Base-by-base conservation (phyloP, 176 grass and related monocot genomes). In the Urochloa ruziziensis region DNA sequence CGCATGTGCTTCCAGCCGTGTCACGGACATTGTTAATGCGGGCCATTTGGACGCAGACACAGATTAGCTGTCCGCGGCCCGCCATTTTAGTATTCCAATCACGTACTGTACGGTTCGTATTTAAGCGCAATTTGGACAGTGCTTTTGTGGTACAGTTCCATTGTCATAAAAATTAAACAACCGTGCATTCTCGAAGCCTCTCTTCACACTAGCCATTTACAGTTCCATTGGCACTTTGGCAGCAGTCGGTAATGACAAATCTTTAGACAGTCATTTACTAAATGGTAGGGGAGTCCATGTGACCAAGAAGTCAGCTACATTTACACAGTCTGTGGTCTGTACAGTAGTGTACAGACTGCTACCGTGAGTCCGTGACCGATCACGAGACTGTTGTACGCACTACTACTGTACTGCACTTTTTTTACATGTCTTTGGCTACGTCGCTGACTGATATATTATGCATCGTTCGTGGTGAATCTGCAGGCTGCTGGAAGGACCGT, bases 401-500 rank as follows among this genome's bases (percentile, higher is more conserved):
- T 40, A 40, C 39, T 14, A n/a, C 0, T 33, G 10, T 27, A 56
- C 3, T 58, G 6, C 8, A 6, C 4, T 58, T 36, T 10, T 46
- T 33, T 30, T 62, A 7, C 44, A n/a, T n/a, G n/a, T 46, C 9
- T 29, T 11, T 29, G 0, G 2, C 1, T 10, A 28, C 49, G 14
- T 57, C 11, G 61, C 48, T 80, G 25, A 63, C 46, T 51, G 68
- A 47, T 15, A n/a, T n/a, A n/a, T 4, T 1, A 13, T 46, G 42
- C 60, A 13, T 80, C 17, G 17, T 25, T 12, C 1, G 9, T 80
- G 56, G 29, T 80, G 60, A 44, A 39, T 27, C 24, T 67, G 81
- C 91, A 93, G 91, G 87, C 24, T 3, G 89, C 80, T 62, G 80
- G 72, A 19, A 90, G 78, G 53, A 62, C 68, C 15, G 8, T 78